Evolutionary conservation across 371 early-diverging fungal species (phyloP).

Genomic region (Rhizopus stolonifer): DNA sequence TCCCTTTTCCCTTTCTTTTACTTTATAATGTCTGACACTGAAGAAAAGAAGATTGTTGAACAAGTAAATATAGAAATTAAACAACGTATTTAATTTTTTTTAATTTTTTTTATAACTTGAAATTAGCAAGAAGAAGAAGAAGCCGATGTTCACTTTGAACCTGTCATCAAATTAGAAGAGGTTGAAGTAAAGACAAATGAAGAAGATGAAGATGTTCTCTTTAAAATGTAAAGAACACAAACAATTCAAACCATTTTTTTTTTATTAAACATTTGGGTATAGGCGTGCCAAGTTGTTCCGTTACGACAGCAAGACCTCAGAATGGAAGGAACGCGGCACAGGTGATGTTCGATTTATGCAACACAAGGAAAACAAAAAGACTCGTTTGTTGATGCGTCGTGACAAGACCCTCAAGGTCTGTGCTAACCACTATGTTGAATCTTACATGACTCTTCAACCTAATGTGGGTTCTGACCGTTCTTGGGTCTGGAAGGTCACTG

Average conservation of each 20-base stretch:
- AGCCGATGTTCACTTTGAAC: constrained; percentile 95
- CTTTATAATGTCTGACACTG: constrained; percentile 30
- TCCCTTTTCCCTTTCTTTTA: constrained; percentile 6
- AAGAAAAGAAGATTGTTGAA: constrained; percentile 35
- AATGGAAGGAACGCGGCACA: constrained; percentile 99
- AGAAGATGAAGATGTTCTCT: constrained; percentile 90
- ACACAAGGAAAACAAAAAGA: constrained; percentile 85
- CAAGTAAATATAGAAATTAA: constrained; percentile 21
- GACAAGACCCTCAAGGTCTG: constrained; percentile 98
- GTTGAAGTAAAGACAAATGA: constrained; percentile 93
- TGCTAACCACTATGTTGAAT: constrained; percentile 94
- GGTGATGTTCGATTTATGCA: constrained; percentile 94
- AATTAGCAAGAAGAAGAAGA: constrained; percentile 68
- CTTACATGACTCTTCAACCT: constrained; percentile 86
- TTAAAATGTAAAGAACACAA: constrained; percentile 82
- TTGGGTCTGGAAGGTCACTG: constrained; percentile 92
- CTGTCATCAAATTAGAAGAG: constrained; percentile 89
- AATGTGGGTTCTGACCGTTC: constrained; percentile 97
- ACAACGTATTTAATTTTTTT: neutral
- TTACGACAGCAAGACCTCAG: constrained; percentile 81
- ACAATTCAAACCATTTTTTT: neutral
- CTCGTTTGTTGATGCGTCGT: constrained; percentile 95
- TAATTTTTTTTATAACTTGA: neutral
- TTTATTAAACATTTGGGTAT: constrained; percentile 7
- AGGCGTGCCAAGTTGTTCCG: constrained; percentile 98